These are phyloP conservation scores for Brassica rapa DNA, from an alignment of 345 rosid genomes.

Conservation along the genomic window DNA sequence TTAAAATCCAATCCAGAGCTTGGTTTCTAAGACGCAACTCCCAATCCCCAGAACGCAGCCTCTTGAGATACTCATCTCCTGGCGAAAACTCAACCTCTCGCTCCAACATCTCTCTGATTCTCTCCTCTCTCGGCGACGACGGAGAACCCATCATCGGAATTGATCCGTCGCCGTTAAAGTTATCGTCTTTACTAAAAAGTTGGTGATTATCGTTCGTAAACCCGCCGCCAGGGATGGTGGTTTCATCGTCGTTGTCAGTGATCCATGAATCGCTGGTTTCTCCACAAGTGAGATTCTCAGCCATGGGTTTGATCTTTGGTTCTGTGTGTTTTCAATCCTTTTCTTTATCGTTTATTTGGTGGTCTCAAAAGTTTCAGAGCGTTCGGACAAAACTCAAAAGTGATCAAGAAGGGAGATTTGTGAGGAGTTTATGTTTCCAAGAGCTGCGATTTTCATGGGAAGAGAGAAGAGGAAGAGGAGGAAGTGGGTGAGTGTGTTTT, in stretches of 20 bases:
- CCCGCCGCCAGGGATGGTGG: constrained; percentile 26
- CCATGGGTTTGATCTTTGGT: constrained; percentile 40
- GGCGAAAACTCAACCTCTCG: constrained; percentile 58
- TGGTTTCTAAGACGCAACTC: constrained; percentile 53
- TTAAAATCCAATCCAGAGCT: constrained; percentile 69
- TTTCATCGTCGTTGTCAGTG: constrained; percentile 39
- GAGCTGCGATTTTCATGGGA: constrained; percentile 38
- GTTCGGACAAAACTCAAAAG: constrained; percentile 35
- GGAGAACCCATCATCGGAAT: constrained; percentile 41
- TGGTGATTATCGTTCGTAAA: constrained; percentile 1
- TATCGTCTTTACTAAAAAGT: constrained; percentile 32
- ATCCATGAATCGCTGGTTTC: constrained; percentile 55
- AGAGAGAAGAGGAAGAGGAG: not conserved
- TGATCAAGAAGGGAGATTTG: constrained; percentile 30
- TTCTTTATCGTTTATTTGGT: constrained; percentile 18
- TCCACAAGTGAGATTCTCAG: constrained; percentile 54
- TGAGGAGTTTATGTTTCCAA: constrained; percentile 23
- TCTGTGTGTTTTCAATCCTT: not conserved
- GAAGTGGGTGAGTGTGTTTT: constrained; percentile 41
- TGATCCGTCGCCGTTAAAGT: constrained; percentile 40
- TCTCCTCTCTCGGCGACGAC: constrained; percentile 47
- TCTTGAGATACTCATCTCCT: constrained; percentile 52
- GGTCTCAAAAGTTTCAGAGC: constrained; percentile 25
- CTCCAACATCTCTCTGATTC: constrained; percentile 54
- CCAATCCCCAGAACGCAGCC: constrained; percentile 59